A percentile compares a stretch with the other conserved stretches of the same genome.
Evolutionary conservation across 192 early-diverging fungal species (phyloP).

Genomic region (Lobosporangium transversale): DNA sequence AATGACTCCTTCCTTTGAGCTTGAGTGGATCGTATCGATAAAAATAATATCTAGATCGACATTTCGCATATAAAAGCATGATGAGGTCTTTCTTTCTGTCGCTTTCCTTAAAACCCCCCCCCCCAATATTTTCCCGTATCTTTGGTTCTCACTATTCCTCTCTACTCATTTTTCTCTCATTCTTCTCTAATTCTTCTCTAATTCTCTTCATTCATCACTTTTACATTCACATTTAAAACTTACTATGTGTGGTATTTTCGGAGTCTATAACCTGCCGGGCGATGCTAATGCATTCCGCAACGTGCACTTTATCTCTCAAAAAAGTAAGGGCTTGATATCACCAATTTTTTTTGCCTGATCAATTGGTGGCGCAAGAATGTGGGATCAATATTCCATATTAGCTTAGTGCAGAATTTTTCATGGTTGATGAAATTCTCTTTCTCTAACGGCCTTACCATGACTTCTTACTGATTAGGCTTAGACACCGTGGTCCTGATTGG

Average conservation of each 20-base stretch:
- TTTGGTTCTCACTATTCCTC: not conserved
- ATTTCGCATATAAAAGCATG: not conserved
- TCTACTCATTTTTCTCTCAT: not conserved
- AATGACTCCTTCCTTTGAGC: not conserved
- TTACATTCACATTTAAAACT: not conserved
- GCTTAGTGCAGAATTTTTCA: too few relatives aligned
- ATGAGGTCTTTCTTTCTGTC: not conserved
- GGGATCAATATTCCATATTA: too few relatives aligned
- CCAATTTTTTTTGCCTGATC: too few relatives aligned
- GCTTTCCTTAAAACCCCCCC: too few relatives aligned
- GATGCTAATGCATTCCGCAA: conserved; percentile 80
- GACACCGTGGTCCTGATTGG: conserved; percentile 99
- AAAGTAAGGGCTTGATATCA: conserved; percentile 64
- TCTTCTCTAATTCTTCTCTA: not conserved
- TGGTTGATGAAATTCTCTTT: too few relatives aligned
- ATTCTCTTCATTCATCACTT: not conserved
- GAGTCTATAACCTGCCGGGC: conserved; percentile 87
- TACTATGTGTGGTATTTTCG: conserved; percentile 98
- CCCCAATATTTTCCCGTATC: too few relatives aligned
- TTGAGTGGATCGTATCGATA: too few relatives aligned
- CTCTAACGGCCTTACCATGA: not conserved
- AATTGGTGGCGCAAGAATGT: too few relatives aligned
- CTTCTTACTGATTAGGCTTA: conserved; percentile 63
- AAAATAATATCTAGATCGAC: too few relatives aligned
- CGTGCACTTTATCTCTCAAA: conserved; percentile 88